phyloP scores from a whole-genome alignment of 2,329 filamentous ascomycete genomes.

The Aspergillus fijiensis region DNA sequence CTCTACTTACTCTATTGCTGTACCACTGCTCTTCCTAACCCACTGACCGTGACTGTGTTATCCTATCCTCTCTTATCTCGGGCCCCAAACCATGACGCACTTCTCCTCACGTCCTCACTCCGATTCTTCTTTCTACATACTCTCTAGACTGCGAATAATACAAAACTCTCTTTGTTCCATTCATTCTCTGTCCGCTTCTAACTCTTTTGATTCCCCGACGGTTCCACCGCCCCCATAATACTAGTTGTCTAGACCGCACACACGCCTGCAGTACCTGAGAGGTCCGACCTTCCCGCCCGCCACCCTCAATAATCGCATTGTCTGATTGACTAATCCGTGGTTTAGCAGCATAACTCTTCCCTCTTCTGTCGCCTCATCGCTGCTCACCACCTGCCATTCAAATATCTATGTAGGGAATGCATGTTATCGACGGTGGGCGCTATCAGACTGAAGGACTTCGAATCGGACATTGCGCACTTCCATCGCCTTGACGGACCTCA shows the following conservation, averaged over 20 bases:
- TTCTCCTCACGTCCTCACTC: constrained; percentile 27
- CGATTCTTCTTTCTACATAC: constrained; percentile 26
- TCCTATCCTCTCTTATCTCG: constrained; percentile 13
- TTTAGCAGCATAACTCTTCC: background rate
- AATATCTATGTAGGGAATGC: background rate
- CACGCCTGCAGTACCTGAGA: constrained; percentile 6
- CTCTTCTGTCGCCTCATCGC: background rate
- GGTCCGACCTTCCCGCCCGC: constrained; percentile 1
- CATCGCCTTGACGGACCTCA: constrained; percentile 9
- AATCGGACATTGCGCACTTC: constrained; percentile 9
- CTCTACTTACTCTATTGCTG: background rate
- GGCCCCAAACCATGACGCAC: constrained; percentile 37
- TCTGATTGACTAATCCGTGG: constrained; percentile 1
- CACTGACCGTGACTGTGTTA: background rate
- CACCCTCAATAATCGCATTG: background rate
- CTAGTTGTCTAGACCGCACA: constrained; percentile 3
- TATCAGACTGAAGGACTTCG: constrained; percentile 6
- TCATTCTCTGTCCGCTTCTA: background rate
- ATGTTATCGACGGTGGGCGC: constrained; percentile 5
- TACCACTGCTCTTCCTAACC: constrained; percentile 6
- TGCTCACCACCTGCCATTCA: background rate
- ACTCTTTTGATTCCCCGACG: background rate
- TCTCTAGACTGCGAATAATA: constrained; percentile 18
- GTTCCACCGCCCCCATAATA: constrained; percentile 7
- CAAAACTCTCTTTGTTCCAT: constrained; percentile 4